A percentile compares a stretch with the other conserved stretches of the same genome.
Evolutionary conservation across 495 filamentous ascomycete genomes (phyloP).

Genomic region (Neurospora africana): DNA sequence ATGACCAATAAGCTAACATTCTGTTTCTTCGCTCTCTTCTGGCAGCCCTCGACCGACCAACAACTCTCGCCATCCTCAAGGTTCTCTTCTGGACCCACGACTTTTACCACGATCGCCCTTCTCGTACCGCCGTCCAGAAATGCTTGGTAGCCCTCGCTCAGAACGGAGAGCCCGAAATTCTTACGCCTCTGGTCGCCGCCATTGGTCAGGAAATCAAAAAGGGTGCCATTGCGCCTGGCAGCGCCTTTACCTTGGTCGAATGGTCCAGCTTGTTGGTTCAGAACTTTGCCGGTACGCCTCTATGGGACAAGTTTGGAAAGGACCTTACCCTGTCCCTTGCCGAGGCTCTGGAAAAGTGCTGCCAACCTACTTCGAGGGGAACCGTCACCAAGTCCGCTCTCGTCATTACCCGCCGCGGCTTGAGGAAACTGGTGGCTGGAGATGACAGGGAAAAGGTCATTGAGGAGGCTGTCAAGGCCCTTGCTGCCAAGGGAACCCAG

Average conservation of each 20-base stretch:
- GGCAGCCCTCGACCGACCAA: constrained; percentile 30
- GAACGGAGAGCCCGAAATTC: constrained; percentile 37
- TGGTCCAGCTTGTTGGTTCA: constrained; percentile 76
- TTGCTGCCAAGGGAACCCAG: constrained; percentile 54
- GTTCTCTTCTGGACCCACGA: constrained; percentile 77
- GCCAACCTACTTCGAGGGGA: constrained; percentile 48
- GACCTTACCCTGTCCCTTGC: constrained; percentile 52
- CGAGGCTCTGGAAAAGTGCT: constrained; percentile 63
- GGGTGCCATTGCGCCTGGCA: constrained; percentile 59
- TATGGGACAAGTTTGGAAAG: constrained; percentile 57
- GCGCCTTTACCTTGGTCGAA: constrained; percentile 79
- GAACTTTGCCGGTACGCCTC: constrained; percentile 38
- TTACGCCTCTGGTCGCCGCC: constrained; percentile 50
- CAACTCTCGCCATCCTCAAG: constrained; percentile 41
- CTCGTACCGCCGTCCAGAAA: constrained; percentile 67
- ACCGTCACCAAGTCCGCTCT: constrained; percentile 57
- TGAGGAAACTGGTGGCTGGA: constrained; percentile 58
- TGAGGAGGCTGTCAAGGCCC: constrained; percentile 48
- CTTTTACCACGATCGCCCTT: constrained; percentile 75
- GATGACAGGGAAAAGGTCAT: constrained; percentile 48
- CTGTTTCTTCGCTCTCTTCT: background rate
- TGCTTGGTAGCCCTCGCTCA: constrained; percentile 59
- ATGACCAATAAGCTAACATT: background rate
- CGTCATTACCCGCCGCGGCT: constrained; percentile 58
- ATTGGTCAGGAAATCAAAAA: constrained; percentile 60